A percentile compares a stretch with the other conserved stretches of the same genome.
phyloP scores from a whole-genome alignment of 208 protist species.

The Trypanosoma conorhini region DNA sequence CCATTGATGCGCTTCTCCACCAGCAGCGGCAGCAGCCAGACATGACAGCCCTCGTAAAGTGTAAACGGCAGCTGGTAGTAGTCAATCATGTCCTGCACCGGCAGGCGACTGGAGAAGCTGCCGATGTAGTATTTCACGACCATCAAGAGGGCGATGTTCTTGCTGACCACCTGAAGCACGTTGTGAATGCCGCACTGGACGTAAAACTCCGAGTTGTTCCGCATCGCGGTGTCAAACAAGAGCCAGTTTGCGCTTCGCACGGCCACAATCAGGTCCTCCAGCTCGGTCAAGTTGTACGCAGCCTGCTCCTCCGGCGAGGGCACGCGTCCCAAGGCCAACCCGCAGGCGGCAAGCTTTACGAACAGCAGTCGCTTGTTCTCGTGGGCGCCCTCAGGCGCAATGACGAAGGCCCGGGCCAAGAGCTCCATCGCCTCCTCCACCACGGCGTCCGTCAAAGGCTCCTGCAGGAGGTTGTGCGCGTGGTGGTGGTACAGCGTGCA shows the following conservation, averaged over 20 bases:
- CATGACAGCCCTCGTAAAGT: slow-evolving; percentile 25
- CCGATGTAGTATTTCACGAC: slow-evolving; percentile 77
- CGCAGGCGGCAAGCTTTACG: slow-evolving; percentile 56
- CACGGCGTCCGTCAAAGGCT: slow-evolving; percentile 39
- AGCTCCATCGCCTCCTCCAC: slow-evolving; percentile 48
- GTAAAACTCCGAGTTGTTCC: slow-evolving; percentile 61
- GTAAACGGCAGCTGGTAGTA: slow-evolving; percentile 56
- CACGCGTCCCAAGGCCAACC: slow-evolving; percentile 40
- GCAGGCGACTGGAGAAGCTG: slow-evolving; percentile 38
- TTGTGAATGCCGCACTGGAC: slow-evolving; percentile 70
- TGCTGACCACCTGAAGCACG: slow-evolving; percentile 53
- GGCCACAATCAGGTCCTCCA: slow-evolving; percentile 72
- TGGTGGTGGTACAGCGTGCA: slow-evolving; percentile 70
- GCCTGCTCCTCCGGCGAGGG: slow-evolving; percentile 26
- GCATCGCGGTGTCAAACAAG: slow-evolving; percentile 59
- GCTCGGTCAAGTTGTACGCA: slow-evolving; percentile 24
- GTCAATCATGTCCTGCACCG: slow-evolving; percentile 59
- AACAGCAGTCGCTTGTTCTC: slow-evolving; percentile 49
- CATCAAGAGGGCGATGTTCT: slow-evolving; percentile 66
- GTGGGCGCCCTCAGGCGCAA: slow-evolving; percentile 27
- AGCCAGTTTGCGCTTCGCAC: slow-evolving; percentile 52
- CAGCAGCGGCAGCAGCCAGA: slow-evolving; percentile 81
- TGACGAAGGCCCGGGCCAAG: slow-evolving; percentile 55
- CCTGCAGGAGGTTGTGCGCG: slow-evolving; percentile 56
- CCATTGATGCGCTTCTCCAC: slow-evolving; percentile 77